Conservation (phyloP, 202 grass and related monocot species). For the Schoenoplectus triqueter region DNA sequence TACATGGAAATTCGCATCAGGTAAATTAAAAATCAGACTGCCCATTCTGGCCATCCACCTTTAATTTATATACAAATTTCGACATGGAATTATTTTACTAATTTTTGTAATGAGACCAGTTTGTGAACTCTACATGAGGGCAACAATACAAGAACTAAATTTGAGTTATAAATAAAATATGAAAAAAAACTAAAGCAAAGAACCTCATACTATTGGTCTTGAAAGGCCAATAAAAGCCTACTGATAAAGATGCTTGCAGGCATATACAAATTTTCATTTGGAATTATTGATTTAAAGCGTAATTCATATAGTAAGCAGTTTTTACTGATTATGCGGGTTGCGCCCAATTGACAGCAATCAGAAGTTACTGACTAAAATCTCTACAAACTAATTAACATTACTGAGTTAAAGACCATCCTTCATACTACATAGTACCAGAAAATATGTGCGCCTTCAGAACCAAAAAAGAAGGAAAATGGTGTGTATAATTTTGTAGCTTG, state of each 20-base stretch:
- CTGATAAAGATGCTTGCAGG: not conserved
- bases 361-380: not conserved
- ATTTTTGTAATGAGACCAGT: not conserved
- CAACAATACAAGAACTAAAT: not conserved
- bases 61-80: not conserved
- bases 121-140: not conserved
- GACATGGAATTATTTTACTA: not conserved
- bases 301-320: not conserved
- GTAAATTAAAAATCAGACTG: conserved; percentile 16
- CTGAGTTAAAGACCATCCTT: not conserved
- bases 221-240: not conserved
- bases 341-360: not conserved
- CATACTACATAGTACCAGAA: not conserved
- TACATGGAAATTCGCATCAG: conserved; percentile 27
- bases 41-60: not conserved
- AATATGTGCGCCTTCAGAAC: too few relatives aligned
- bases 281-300: not conserved
- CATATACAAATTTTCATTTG: not conserved
- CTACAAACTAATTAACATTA: not conserved
- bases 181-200: not conserved
- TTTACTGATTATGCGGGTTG: not conserved
- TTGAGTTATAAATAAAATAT: not conserved
- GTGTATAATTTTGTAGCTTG: too few relatives aligned
- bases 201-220: not conserved
- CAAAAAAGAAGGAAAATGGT: not conserved